Evolutionary conservation across 1,284 basidiomycete species (phyloP), one percentile per base, ranked within the genome.

Genomic region (Puccinia sorghi): DNA sequence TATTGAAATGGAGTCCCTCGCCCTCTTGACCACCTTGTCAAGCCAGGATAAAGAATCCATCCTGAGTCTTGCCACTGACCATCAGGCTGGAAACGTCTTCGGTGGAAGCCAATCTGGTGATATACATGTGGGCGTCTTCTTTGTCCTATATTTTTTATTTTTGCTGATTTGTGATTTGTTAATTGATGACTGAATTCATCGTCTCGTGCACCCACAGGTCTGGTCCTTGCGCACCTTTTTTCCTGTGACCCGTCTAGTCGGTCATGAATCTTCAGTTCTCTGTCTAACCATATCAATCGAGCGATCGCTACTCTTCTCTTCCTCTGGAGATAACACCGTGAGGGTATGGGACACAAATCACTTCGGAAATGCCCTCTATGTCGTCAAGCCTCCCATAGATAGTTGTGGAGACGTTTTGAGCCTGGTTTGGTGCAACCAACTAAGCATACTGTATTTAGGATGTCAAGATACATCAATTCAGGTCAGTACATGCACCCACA

Each of bases 21-120:
- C 56, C 13, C 52, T 79, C 39, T 48, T 79, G 41, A 79, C 77
- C 20, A 79, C 77, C n/a, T 50, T 79, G 6, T 79, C 77, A n/a
- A 79, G 77, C 71, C 69, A 79, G 46, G 77, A 79, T 57, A 79
- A 72, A 50, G 69, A 79, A 63, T 79, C 77, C 11, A 70, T 79
- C n/a, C 20, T 79, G 15, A 72, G 77, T 57, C 52, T 79, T 8
- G 77, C 61, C 41, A 61, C 70, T 12, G 77, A 79, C 57, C 27
- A 64, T 32, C 41, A 39, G 37, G 59, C 61, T 43, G 70, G 70
- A 32, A 43, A 72, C 32, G 70, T 79, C 41, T 79, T 79, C 54
- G 77, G 77, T 39, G 77, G 69, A 22, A 72, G 69, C 63, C 77
- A 79, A 79, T 72, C 67, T 25, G 77, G 77, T 52, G 67, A 72